Evolutionary conservation across 2,329 filamentous ascomycete genomes (phyloP).

Genomic region (Fusarium verrucosum): DNA sequence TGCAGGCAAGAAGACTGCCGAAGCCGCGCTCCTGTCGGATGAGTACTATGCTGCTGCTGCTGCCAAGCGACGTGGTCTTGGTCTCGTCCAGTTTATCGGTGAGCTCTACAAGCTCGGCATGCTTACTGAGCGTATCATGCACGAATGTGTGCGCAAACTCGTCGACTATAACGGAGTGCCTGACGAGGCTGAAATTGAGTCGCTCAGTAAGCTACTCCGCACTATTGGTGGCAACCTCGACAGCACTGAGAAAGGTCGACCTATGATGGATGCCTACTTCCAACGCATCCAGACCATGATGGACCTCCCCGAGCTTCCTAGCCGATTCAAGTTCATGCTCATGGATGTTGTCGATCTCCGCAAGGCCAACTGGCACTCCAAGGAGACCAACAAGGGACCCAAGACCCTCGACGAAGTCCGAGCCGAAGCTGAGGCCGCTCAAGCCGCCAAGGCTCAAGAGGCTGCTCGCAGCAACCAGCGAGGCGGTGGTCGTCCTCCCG

Average conservation of each 20-base stretch:
- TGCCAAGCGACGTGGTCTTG: slow-evolving; percentile 94
- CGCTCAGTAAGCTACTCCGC: slow-evolving; percentile 88
- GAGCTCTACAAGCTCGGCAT: slow-evolving; percentile 98
- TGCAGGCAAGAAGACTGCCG: slow-evolving; percentile 65
- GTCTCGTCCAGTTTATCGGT: slow-evolving; percentile 98
- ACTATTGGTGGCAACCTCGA: slow-evolving; percentile 93
- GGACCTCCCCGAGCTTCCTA: slow-evolving; percentile 81
- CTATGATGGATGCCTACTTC: slow-evolving; percentile 95
- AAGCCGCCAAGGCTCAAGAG: slow-evolving; percentile 84
- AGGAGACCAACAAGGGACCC: slow-evolving; percentile 91
- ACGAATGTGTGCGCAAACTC: slow-evolving; percentile 96
- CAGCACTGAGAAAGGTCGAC: slow-evolving; percentile 79
- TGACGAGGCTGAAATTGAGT: slow-evolving; percentile 96
- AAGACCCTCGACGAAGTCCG: slow-evolving; percentile 96
- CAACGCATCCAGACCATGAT: slow-evolving; percentile 84
- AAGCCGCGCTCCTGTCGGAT: slow-evolving; percentile 87
- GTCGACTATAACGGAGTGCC: slow-evolving; percentile 94
- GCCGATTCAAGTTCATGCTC: slow-evolving; percentile 94
- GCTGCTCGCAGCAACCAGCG: slow-evolving; percentile 68
- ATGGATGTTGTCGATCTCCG: slow-evolving; percentile 93
- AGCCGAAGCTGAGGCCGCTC: slow-evolving; percentile 79
- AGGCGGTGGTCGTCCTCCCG: slow-evolving; percentile 73
- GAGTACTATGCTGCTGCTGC: slow-evolving; percentile 96
- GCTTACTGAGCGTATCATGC: slow-evolving; percentile 99
- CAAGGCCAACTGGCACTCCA: slow-evolving; percentile 79